A percentile compares a stretch with the other conserved stretches of the same genome.
These are phyloP conservation scores for Hypoxylon fuscum DNA, from an alignment of 495 filamentous ascomycete species.

Conservation along the genomic window DNA sequence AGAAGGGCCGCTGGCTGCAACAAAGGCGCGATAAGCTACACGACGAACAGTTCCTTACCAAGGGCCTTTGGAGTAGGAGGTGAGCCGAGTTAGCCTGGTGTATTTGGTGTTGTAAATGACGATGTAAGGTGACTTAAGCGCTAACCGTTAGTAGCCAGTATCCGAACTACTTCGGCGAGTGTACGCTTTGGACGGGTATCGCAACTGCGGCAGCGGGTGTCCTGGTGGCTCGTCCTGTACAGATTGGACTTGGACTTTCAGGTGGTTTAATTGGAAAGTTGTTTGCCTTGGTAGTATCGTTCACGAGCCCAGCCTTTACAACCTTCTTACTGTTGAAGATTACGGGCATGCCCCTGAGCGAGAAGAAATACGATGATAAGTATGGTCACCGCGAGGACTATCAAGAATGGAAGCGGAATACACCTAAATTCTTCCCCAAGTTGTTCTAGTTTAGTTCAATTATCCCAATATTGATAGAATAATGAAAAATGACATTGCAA, in stretches of 20 bases:
- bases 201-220: conserved; percentile 61
- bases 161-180: conserved; percentile 76
- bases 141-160: conserved; percentile 53
- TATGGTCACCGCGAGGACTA: conserved; percentile 72
- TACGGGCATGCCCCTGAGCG: conserved; percentile 66
- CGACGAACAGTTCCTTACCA: conserved; percentile 67
- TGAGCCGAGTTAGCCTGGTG: conserved; percentile 21
- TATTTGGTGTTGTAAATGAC: background rate
- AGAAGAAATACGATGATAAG: conserved; percentile 70
- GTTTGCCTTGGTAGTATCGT: conserved; percentile 56
- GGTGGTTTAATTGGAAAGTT: conserved; percentile 47
- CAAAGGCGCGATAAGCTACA: conserved; percentile 68
- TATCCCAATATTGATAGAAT: background rate
- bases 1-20: conserved; percentile 65
- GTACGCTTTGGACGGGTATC: conserved; percentile 70
- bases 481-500: background rate
- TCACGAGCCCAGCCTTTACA: conserved; percentile 68
- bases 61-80: conserved; percentile 64
- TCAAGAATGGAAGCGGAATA: conserved; percentile 71
- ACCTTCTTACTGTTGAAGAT: conserved; percentile 69
- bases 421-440: conserved; percentile 72
- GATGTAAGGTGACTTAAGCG: background rate
- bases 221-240: conserved; percentile 53
- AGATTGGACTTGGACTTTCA: conserved; percentile 61
- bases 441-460: conserved; percentile 46